Evolutionary conservation across 1,284 basidiomycete genomes (phyloP), one percentile per base, ranked within the genome.

Genomic region (Sphaerobolus stellatus): DNA sequence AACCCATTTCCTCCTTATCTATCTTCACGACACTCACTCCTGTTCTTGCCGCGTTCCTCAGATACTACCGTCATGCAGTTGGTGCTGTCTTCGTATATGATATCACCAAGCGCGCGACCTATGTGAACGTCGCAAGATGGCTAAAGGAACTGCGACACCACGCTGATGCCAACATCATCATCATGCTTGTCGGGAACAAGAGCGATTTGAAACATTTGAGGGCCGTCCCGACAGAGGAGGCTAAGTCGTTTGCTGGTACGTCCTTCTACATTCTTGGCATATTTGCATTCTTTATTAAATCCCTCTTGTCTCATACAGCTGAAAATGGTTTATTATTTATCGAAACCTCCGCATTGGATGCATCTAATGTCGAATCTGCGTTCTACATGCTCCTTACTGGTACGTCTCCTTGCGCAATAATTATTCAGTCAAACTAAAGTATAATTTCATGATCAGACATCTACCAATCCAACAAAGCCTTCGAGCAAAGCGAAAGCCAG

Each of bases 261-360:
- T 81, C 71, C 3, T 62, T 72, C 29, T 64, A 73, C 46, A 71
- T 74, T 5, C 72, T 71, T 62, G 72, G 72, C 59, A 72, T 71
- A 55, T 68, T 71, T 62, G 72, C 33, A 29, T 25, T 9, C 33
- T 6, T 9, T 22, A 47, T 11, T 24, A 16, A 31, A 27, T 20
- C 41, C 25, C n/a, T 6, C 4, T 24, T 28, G n/a, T 18, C 71
- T 33, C 70, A 73, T 59, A 18, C 62, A 84, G 82, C 82, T 56
- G 84, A 88, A 71, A 96, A 98, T 71, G 86, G 87, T 44, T 75
- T 98, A 61, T 94, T 90, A 55, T 95, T 95, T 81, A 98, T 99
- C 65, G 96, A 99, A 80, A 99, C 96, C 58, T 99, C 97, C 65
- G 96, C 97, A 71, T 86, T 98, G 81, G 96, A 99, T 82, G 94